Evolutionary conservation across 2,329 filamentous ascomycete genomes (phyloP).

Genomic region (Cladobotryum mycophilum): DNA sequence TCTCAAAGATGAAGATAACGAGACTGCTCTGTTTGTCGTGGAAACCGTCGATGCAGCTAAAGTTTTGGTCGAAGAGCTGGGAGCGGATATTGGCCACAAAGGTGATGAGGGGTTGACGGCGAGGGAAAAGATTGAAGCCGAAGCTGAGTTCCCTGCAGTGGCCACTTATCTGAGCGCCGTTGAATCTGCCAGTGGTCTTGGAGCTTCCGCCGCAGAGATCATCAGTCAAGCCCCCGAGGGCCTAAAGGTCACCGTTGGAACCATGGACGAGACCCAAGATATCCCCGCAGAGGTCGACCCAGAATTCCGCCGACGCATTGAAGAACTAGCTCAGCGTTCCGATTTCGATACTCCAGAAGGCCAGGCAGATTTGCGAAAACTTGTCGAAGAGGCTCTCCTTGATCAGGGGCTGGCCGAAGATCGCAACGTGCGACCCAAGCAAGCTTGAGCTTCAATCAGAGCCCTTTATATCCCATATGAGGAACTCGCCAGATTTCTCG

Average conservation of each 20-base stretch:
- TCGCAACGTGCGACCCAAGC: slow-evolving; percentile 57
- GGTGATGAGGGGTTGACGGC: slow-evolving; percentile 77
- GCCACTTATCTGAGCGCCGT: slow-evolving; percentile 58
- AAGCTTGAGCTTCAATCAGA: slow-evolving; percentile 43
- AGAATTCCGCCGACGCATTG: slow-evolving; percentile 78
- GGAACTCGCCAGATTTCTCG: slow-evolving; percentile 43
- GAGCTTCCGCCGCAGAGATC: slow-evolving; percentile 21
- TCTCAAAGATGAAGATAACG: slow-evolving; percentile 80
- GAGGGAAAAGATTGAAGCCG: slow-evolving; percentile 69
- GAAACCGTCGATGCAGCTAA: slow-evolving; percentile 75
- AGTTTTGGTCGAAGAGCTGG: slow-evolving; percentile 75
- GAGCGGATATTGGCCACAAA: slow-evolving; percentile 56
- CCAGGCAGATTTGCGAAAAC: slow-evolving; percentile 68
- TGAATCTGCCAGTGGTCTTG: slow-evolving; percentile 25
- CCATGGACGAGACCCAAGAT: slow-evolving; percentile 58
- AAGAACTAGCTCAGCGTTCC: slow-evolving; percentile 75
- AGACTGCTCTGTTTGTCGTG: slow-evolving; percentile 90
- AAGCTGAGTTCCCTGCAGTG: slow-evolving; percentile 72
- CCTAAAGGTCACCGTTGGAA: slow-evolving; percentile 70
- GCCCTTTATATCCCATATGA: slow-evolving; percentile 54
- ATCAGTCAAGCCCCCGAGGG: slow-evolving; percentile 58
- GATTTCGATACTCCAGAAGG: slow-evolving; percentile 79
- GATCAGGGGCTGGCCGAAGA: slow-evolving; percentile 59
- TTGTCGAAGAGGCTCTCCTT: slow-evolving; percentile 74
- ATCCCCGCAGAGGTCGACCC: slow-evolving; percentile 64